Base-by-base conservation (phyloP, 129 eudicot species). In the Solidago caesia region DNA sequence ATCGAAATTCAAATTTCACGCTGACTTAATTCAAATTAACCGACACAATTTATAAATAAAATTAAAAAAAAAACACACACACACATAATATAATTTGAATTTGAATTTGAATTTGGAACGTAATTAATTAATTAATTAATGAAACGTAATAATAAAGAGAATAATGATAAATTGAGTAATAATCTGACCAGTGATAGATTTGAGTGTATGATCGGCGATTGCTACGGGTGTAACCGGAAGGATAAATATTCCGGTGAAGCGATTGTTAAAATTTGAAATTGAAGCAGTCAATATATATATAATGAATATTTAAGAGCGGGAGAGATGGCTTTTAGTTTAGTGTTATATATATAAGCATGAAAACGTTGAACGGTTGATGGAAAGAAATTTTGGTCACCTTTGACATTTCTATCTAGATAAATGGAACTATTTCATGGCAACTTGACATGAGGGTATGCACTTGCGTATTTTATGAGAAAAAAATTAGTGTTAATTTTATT, bases 1-100 rank as follows among this genome's bases (percentile, higher is more conserved):
- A 78, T 79, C 82, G 74, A 53, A 72, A 55, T 43, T 72, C 21
- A 70, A 70, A 77, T 16, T 77, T 21, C 21, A 39, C 55, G 61
- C 64, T 70, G 70, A 68, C 47, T 15, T 68, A 69, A 44, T 45
- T 13, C 6, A 46, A 7, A 41, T 33, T 8, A 42, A 33, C 29
- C 62, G 57, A 65, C 21, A 33, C 39, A 33, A 33, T 33, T 1
- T 33, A 33, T 33, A 33, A 33, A 21, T 21, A 21, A 21, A 72
- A 11, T 44, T 79, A 44, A 57, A 56, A 79, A 65, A 16, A n/a
- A 64, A 43, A 46, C n/a, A n/a, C n/a, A n/a, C n/a, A n/a, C n/a
- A 64, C 55, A 72, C 74, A 41, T 7, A 72, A 65, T 64, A 72
- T 72, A 72, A 13, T 11, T 64, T 44, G 2, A 13, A 56, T 56